A percentile compares a stretch with the other conserved stretches of the same genome.
phyloP scores from a whole-genome alignment of 1,284 basidiomycete species.

The Rhodotorula glutinis region DNA sequence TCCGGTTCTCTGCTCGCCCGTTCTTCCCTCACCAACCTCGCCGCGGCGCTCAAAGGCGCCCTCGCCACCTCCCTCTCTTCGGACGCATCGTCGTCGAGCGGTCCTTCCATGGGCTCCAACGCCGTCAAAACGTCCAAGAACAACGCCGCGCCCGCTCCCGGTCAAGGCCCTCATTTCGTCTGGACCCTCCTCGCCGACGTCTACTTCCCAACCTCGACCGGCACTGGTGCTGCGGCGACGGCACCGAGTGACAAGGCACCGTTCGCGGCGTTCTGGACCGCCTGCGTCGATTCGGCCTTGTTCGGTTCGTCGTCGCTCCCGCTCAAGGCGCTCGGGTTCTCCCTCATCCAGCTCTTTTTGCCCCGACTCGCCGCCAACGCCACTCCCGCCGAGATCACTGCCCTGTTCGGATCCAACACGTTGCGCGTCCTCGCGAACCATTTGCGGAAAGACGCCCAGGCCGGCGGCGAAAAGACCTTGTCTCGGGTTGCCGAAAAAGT shows the following conservation, averaged over 20 bases:
- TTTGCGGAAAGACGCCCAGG: conserved; percentile 59
- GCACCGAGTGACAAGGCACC: conserved; percentile 26
- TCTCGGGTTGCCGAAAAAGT: conserved; percentile 57
- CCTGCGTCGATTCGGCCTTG: conserved; percentile 83
- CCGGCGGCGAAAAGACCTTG: conserved; percentile 34
- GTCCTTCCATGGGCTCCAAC: conserved; percentile 37
- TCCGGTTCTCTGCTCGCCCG: conserved; percentile 59
- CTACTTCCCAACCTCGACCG: conserved; percentile 57
- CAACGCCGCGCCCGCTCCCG: conserved; percentile 57
- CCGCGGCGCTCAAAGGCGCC: conserved; percentile 68
- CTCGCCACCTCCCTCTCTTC: conserved; percentile 15
- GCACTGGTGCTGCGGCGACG: not conserved
- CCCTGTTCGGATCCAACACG: conserved; percentile 91
- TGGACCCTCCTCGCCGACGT: conserved; percentile 81
- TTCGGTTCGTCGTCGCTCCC: conserved; percentile 82
- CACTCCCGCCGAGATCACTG: conserved; percentile 56
- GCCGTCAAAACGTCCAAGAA: conserved; percentile 39
- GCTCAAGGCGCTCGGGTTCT: conserved; percentile 94
- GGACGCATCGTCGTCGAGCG: conserved; percentile 30
- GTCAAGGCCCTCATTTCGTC: conserved; percentile 84
- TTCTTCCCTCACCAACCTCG: conserved; percentile 55
- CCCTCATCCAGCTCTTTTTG: conserved; percentile 78
- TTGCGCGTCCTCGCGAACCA: conserved; percentile 98
- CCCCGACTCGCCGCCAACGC: conserved; percentile 63
- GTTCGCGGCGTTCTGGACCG: conserved; percentile 87